Percentiles rank a stretch among this genome's conserved stretches.
These are phyloP conservation scores for Gymnopus androsaceus DNA, from an alignment of 1,284 basidiomycete species.

Conservation along the genomic window DNA sequence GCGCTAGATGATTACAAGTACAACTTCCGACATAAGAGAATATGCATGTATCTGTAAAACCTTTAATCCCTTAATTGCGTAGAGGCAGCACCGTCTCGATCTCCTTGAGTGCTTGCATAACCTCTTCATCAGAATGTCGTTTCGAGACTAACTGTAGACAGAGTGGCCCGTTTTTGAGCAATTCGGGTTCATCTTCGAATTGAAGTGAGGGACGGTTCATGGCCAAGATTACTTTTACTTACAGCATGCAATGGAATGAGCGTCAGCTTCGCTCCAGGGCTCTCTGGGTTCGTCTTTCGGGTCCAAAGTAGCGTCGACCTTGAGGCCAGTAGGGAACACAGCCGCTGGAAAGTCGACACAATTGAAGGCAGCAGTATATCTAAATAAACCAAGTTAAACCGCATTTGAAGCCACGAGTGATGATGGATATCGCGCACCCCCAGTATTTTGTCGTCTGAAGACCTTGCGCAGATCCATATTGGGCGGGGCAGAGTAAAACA, in stretches of 20 bases:
- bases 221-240: neutral
- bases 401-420: too few relatives aligned
- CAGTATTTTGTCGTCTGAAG: slow-evolving; percentile 34
- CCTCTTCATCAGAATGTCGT: slow-evolving; percentile 4
- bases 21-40: neutral
- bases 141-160: slow-evolving; percentile 9
- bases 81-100: slow-evolving; percentile 10
- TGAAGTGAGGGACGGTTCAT: neutral
- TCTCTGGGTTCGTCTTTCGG: neutral
- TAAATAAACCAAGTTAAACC: neutral
- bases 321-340: slow-evolving; percentile 12
- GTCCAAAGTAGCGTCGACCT: slow-evolving; percentile 6
- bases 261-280: slow-evolving; percentile 9
- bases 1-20: neutral
- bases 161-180: slow-evolving; percentile 9
- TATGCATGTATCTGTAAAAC: neutral
- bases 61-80: slow-evolving; percentile 3
- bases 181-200: slow-evolving; percentile 9
- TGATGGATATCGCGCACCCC: slow-evolving; percentile 31
- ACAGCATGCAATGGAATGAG: slow-evolving; percentile 8
- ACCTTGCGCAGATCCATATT: slow-evolving; percentile 25
- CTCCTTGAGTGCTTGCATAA: slow-evolving; percentile 8
- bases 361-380: slow-evolving; percentile 13
- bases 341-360: slow-evolving; percentile 13
- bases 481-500: slow-evolving; percentile 33